Evolutionary conservation across 768 basidiomycete species (phyloP).

Genomic region (Naganishia kalamii): DNA sequence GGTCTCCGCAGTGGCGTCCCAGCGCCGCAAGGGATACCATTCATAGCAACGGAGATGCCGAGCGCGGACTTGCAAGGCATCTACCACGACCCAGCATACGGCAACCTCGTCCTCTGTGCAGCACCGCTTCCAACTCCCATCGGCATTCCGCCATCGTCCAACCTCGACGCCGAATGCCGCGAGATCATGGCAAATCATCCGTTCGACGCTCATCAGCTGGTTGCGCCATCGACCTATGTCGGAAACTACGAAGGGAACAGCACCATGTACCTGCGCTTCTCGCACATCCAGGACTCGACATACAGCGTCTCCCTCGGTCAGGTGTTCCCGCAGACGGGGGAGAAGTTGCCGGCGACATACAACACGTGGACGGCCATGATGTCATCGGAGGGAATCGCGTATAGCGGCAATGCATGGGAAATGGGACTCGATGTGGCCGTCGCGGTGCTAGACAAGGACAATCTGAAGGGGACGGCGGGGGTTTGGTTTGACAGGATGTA

Average conservation of each 20-base stretch:
- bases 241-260: neutral
- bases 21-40: too few species aligned
- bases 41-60: neutral
- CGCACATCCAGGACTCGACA: neutral
- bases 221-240: neutral
- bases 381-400: neutral
- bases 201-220: neutral
- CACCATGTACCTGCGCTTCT: neutral
- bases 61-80: conserved; percentile 1
- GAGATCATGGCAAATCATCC: too few species aligned
- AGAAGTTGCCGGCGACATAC: neutral
- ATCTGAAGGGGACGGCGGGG: neutral
- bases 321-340: neutral
- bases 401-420: neutral
- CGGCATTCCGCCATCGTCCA: too few species aligned
- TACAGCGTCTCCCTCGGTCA: neutral
- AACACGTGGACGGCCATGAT: neutral
- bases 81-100: conserved; percentile 22
- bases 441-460: neutral
- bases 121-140: neutral
- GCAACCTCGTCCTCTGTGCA: conserved; percentile 10
- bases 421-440: neutral
- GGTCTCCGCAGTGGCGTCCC: too few species aligned
- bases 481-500: neutral
- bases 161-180: too few species aligned